phyloP scores from a whole-genome alignment of 805 yeast species.

The Nematodospora valgi region DNA sequence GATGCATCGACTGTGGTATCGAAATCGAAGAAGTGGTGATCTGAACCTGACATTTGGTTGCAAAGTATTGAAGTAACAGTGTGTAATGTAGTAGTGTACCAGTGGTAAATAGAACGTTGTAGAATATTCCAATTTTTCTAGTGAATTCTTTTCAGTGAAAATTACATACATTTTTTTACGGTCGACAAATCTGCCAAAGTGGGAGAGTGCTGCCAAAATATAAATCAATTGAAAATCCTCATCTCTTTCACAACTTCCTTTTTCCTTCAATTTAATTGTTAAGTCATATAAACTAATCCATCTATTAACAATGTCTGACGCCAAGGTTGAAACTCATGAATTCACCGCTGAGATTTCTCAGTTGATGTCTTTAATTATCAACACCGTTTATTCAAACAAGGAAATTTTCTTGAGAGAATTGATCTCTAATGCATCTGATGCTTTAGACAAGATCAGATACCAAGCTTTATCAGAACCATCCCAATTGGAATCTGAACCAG shows the following conservation, averaged over 20 bases:
- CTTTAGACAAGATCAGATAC: constrained; percentile 96
- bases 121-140: too few species aligned
- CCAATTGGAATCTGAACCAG: constrained; percentile 91
- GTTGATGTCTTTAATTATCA: constrained; percentile 99
- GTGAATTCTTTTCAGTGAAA: too few species aligned
- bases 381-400: constrained; percentile 99
- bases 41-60: constrained; percentile 15
- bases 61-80: neutral
- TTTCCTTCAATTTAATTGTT: neutral
- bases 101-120: too few species aligned
- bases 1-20: constrained; percentile 80
- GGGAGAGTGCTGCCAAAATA: too few species aligned
- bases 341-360: constrained; percentile 99
- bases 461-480: constrained; percentile 91
- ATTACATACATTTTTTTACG: too few species aligned
- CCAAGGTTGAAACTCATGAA: constrained; percentile 77
- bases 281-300: neutral
- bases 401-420: constrained; percentile 98
- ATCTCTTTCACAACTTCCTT: constrained; percentile 1
- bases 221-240: too few species aligned
- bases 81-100: neutral
- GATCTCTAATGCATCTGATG: constrained; percentile 98
- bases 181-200: too few species aligned
- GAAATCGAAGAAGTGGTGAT: constrained; percentile 74
- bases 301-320: constrained; percentile 44